Conservation (phyloP, 2,329 filamentous ascomycete genomes). For the Torrubiellomyces zombiae region DNA sequence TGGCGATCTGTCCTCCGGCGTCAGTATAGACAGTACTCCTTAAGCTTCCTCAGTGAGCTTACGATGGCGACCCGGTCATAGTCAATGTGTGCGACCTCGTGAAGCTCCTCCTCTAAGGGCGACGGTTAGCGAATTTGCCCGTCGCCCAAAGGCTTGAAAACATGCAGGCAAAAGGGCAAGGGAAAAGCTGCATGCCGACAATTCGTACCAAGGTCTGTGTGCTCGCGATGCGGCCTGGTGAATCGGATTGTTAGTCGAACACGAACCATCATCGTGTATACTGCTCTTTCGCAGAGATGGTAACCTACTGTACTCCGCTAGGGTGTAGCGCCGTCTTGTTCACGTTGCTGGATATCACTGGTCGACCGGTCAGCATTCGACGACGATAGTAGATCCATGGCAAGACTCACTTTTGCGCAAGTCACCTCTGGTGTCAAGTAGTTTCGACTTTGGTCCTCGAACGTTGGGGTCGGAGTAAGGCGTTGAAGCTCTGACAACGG, state of each 20-base stretch:
- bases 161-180: too few species aligned
- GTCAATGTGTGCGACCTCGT: slow-evolving; percentile 96
- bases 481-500: slow-evolving; percentile 20
- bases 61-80: slow-evolving; percentile 97
- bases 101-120: slow-evolving; percentile 65
- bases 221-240: slow-evolving; percentile 60
- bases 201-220: slow-evolving; percentile 68
- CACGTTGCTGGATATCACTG: slow-evolving; percentile 44
- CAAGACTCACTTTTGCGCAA: slow-evolving; percentile 24
- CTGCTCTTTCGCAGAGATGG: too few species aligned
- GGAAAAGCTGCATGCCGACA: too few species aligned
- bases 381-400: slow-evolving; percentile 2
- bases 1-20: slow-evolving; percentile 42
- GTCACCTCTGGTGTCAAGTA: slow-evolving; percentile 19
- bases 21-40: background rate
- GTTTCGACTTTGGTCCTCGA: slow-evolving; percentile 22
- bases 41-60: slow-evolving; percentile 19
- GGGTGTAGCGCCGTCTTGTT: slow-evolving; percentile 92
- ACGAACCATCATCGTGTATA: too few species aligned
- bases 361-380: slow-evolving; percentile 3
- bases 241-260: background rate
- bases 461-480: slow-evolving; percentile 21
- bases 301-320: slow-evolving; percentile 72
- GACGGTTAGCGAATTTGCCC: slow-evolving; percentile 8
- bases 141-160: too few species aligned